These are phyloP conservation scores for Xylaria digitata DNA, from an alignment of 2,329 filamentous ascomycete species.

Conservation along the genomic window DNA sequence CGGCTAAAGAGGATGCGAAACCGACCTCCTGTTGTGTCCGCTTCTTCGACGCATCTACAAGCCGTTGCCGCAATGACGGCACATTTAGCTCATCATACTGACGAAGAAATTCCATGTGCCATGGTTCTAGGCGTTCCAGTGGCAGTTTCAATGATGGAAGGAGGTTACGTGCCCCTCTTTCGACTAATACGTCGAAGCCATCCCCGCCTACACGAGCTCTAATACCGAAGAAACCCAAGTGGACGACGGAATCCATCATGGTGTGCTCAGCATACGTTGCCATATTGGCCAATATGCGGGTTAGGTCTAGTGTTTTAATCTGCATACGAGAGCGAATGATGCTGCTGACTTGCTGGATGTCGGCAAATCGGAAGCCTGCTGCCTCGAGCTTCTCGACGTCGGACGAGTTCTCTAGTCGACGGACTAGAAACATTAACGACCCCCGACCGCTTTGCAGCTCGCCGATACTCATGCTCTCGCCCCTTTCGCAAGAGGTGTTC, in stretches of 20 bases:
- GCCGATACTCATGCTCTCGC: constrained; percentile 33
- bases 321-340: constrained; percentile 80
- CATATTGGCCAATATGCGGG: constrained; percentile 72
- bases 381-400: constrained; percentile 75
- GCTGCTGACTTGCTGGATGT: constrained; percentile 73
- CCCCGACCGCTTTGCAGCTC: constrained; percentile 70
- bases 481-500: constrained; percentile 31
- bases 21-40: constrained; percentile 55
- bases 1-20: constrained; percentile 59
- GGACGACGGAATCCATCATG: constrained; percentile 64
- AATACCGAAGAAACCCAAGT: constrained; percentile 69
- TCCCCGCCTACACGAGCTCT: constrained; percentile 62
- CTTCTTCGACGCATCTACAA: constrained; percentile 52
- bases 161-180: constrained; percentile 65
- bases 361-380: constrained; percentile 82
- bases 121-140: constrained; percentile 62
- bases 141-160: constrained; percentile 70
- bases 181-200: constrained; percentile 73
- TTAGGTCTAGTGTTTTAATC: constrained; percentile 72
- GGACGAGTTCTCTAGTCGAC: constrained; percentile 65
- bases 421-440: constrained; percentile 83
- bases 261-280: constrained; percentile 64
- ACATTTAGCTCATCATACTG: constrained; percentile 61
- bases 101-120: constrained; percentile 66
- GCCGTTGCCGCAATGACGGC: constrained; percentile 52